Evolutionary conservation across 495 filamentous ascomycete species (phyloP).

Genomic region (Sporormia fimetaria): DNA sequence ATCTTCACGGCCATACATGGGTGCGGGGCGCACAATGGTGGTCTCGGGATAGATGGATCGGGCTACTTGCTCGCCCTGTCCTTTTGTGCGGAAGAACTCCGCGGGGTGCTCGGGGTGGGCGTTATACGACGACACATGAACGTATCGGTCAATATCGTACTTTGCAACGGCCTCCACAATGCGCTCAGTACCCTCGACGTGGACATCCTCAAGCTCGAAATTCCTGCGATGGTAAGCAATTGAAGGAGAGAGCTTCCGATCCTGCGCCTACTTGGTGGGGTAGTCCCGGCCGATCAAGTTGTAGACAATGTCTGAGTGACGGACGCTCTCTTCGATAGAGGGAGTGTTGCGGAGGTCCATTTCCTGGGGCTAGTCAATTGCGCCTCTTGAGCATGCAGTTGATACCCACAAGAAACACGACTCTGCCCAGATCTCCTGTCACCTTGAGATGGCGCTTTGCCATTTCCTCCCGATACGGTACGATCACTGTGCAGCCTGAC

Average conservation of each 20-base stretch:
- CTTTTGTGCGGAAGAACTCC: conserved; percentile 85
- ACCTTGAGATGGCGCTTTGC: conserved; percentile 92
- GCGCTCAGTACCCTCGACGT: conserved; percentile 87
- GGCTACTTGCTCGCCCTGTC: conserved; percentile 65
- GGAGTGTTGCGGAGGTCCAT: conserved; percentile 90
- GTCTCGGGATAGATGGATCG: conserved; percentile 93
- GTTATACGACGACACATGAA: conserved; percentile 94
- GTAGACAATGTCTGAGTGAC: conserved; percentile 95
- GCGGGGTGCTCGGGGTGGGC: conserved; percentile 69
- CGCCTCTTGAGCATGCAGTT: no score
- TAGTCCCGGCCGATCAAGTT: conserved; percentile 90
- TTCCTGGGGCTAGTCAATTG: conserved; percentile 55
- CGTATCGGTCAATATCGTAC: conserved; percentile 94
- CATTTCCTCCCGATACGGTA: conserved; percentile 97
- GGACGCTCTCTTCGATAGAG: conserved; percentile 90
- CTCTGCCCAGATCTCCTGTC: conserved; percentile 79
- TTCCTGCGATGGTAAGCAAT: conserved; percentile 49
- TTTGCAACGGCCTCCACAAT: conserved; percentile 95
- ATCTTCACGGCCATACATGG: conserved; percentile 92
- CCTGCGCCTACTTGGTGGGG: conserved; percentile 71
- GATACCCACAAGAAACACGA: conserved; percentile 63
- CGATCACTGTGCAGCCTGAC: conserved; percentile 81
- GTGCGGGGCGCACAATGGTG: conserved; percentile 90
- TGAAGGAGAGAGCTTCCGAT: neutral
- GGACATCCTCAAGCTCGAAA: conserved; percentile 83